Base-by-base conservation (phyloP, 805 yeast genomes). In the Candida succiphila region DNA sequence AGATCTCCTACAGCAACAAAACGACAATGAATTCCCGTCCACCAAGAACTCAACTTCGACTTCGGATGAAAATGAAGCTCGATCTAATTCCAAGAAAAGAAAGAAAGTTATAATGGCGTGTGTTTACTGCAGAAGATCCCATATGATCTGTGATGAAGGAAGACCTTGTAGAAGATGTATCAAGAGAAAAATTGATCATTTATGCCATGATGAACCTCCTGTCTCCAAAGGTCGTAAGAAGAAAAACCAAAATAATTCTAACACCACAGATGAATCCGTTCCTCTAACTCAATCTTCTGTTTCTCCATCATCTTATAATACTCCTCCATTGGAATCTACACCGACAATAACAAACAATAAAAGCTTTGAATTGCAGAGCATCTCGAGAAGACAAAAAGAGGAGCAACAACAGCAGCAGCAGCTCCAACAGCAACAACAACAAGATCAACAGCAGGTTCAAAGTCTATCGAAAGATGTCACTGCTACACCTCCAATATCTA, bases 61-160 rank as follows among this genome's bases (percentile, higher is more conserved):
- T n/a, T n/a, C n/a, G n/a, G n/a, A n/a, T n/a, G n/a, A n/a, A n/a
- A n/a, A n/a, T n/a, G n/a, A n/a, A n/a, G n/a, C n/a, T n/a, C n/a
- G n/a, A n/a, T n/a, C n/a, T n/a, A n/a, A n/a, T n/a, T n/a, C n/a
- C n/a, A n/a, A 23, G 27, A 30, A 23, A 38, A 57, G 71, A 34
- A 71, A 66, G 54, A 74, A 76, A 47, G 74, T 70, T 12, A 70
- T 63, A 16, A 61, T 68, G 32, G 94, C 97, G 0, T 88, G 97
- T 58, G 81, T 88, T 1, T 88, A 83, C 50, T 88, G 96, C 52
- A 72, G 96, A 26, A 64, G 97, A 35, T 84, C 95, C 0, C 97
- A 88, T 54, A 84, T 88, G 88, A 82, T 86, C 21, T 88, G 97
- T 58, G 95, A 87, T 53, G 80, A 77, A 27, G 61, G 72, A 15